Evolutionary conservation across 495 filamentous ascomycete genomes (phyloP), one percentile per base, ranked within the genome.

Genomic region (Podospora conica): DNA sequence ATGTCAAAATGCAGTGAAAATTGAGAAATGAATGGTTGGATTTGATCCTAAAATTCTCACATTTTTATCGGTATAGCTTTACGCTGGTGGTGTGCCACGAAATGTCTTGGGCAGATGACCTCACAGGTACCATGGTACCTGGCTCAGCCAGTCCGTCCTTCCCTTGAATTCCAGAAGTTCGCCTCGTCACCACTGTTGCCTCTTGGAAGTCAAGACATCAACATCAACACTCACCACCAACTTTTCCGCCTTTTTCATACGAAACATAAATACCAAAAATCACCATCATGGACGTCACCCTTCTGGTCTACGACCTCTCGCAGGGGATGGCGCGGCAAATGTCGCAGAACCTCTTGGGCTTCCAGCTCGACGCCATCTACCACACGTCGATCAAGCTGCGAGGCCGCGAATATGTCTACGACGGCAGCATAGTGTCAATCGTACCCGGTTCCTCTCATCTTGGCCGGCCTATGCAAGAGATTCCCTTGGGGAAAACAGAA

Each of bases 231-330:
- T 60, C 63, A 29, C 18, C 21, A 28, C 48, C 27, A 22, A 63
- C n/a, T 6, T 11, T 28, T 40, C 23, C 53, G 21, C 4, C 8
- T 11, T 33, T 61, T 29, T 48, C 3, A 23, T 53, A 21, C 12
- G 3, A 15, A 21, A 20, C n/a, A 54, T 15, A 33, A 48, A 23
- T 4, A 58, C 3, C 61, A 22, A 12, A 12, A 55, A 21, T 23
- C n/a, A 12, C 48, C 53, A 70, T 40, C 27, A 97, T 97, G 92
- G 90, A 96, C 66, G 91, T 97, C 48, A 83, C 94, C 72, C 84
- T 97, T 57, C 94, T 96, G 65, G 88, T 97, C 61, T 98, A 98
- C 70, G 95, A 98, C 81, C 85, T 98, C 48, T 97, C 95, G 18
- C 82, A 88, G 74, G 93, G 88, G 40, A 60, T 85, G 40, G 82